Percentiles rank a stretch among this genome's conserved stretches.
Conservation (phyloP, 306 rosid species). For the Echinosophora koreensis region DNA sequence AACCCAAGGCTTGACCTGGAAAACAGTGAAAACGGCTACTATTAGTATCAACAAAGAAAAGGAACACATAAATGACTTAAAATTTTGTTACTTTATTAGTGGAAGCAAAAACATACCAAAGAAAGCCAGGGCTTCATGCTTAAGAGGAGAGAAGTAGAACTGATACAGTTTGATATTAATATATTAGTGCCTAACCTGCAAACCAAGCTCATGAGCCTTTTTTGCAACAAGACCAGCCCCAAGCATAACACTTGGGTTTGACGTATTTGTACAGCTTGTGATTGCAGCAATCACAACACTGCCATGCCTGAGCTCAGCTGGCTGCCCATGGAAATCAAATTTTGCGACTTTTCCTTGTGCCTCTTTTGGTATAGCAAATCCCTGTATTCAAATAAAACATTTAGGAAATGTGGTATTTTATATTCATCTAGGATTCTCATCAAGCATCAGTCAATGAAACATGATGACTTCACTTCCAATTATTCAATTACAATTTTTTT, state of each 20-base stretch:
- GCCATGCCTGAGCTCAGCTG: constrained; percentile 89
- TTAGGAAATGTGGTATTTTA: constrained; percentile 18
- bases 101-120: constrained; percentile 6
- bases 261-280: constrained; percentile 95
- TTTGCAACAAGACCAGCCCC: constrained; percentile 97
- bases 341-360: constrained; percentile 78
- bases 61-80: constrained; percentile 2
- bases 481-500: constrained; percentile 8
- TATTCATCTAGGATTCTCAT: constrained; percentile 33
- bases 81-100: neutral
- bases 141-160: constrained; percentile 8
- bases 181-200: constrained; percentile 64
- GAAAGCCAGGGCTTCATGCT: neutral
- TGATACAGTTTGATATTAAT: constrained; percentile 12
- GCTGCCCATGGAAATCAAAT: constrained; percentile 89
- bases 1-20: constrained; percentile 95
- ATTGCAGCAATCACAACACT: constrained; percentile 96
- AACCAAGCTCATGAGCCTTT: constrained; percentile 89
- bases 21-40: constrained; percentile 29
- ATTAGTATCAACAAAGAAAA: constrained; percentile 21
- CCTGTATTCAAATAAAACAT: constrained; percentile 55
- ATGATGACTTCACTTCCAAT: constrained; percentile 36
- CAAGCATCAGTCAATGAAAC: constrained; percentile 25
- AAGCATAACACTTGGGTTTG: constrained; percentile 98
- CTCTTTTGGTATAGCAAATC: constrained; percentile 92